These are phyloP conservation scores for Hyaloscypha variabilis DNA, from an alignment of 495 filamentous ascomycete species.

Conservation along the genomic window DNA sequence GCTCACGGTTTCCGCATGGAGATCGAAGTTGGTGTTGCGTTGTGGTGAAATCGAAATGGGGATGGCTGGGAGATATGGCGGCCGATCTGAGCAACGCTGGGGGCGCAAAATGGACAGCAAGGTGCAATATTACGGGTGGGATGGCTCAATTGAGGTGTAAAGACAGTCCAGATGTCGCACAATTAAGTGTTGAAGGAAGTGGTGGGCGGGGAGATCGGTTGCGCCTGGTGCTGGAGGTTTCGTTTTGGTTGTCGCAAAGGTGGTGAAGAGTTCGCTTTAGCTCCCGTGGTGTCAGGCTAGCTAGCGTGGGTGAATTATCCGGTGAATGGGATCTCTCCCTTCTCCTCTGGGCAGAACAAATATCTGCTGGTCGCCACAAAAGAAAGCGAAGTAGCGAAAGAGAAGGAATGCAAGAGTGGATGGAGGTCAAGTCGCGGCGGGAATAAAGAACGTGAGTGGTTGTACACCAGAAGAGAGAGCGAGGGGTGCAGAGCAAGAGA, in stretches of 20 bases:
- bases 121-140: background rate
- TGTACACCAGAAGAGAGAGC: background rate
- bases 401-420: background rate
- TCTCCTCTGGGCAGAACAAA: background rate
- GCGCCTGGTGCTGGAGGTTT: conserved; percentile 5
- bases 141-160: conserved; percentile 14
- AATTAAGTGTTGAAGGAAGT: background rate
- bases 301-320: background rate
- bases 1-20: conserved; percentile 13
- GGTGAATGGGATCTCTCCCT: background rate
- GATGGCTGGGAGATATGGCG: conserved; percentile 4
- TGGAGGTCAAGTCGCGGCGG: background rate
- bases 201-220: conserved; percentile 7
- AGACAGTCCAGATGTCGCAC: conserved; percentile 14
- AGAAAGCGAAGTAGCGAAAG: background rate
- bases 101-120: background rate
- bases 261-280: conserved; percentile 1
- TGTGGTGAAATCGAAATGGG: conserved; percentile 1
- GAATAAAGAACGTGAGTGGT: conserved; percentile 4
- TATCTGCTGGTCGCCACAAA: background rate
- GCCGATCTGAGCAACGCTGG: background rate
- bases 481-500: background rate
- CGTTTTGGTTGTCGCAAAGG: conserved; percentile 3
- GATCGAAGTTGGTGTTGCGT: background rate
- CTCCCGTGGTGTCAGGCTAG: conserved; percentile 9